These are phyloP conservation scores for Pseudogymnoascus sp. DNA, from an alignment of 2,329 filamentous ascomycete species.

Conservation along the genomic window DNA sequence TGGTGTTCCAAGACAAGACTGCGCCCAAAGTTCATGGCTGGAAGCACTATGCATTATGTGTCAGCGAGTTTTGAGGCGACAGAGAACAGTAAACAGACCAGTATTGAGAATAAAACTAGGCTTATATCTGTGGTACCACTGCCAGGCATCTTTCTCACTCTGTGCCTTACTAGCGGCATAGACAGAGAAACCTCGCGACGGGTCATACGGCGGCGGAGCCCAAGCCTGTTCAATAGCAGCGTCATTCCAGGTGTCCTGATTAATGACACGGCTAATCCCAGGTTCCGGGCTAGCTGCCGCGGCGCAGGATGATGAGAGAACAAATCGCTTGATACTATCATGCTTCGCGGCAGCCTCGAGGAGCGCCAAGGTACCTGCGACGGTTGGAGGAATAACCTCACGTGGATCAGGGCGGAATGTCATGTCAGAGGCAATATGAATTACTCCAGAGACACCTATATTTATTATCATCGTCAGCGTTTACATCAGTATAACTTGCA, in stretches of 20 bases:
- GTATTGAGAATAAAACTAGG: slow-evolving; percentile 18
- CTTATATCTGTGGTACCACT: slow-evolving; percentile 25
- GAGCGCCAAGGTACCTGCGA: not conserved
- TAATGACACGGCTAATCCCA: slow-evolving; percentile 17
- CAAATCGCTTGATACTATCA: slow-evolving; percentile 27
- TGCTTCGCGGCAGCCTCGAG: slow-evolving; percentile 2
- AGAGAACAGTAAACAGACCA: slow-evolving; percentile 18
- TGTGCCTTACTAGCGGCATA: slow-evolving; percentile 32
- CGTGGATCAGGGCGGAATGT: not conserved
- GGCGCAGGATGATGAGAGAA: slow-evolving; percentile 27
- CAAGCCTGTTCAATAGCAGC: slow-evolving; percentile 26
- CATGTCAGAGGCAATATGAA: slow-evolving; percentile 8
- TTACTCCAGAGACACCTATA: not conserved
- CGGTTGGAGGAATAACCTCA: not conserved
- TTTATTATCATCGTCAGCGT: not conserved
- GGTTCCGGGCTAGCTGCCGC: slow-evolving; percentile 12
- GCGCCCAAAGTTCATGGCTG: slow-evolving; percentile 24
- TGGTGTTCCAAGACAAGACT: slow-evolving; percentile 16
- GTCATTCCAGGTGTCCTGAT: slow-evolving; percentile 28
- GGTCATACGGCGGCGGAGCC: slow-evolving; percentile 26
- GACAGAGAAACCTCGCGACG: slow-evolving; percentile 21
- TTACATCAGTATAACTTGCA: not conserved
- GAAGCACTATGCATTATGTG: slow-evolving; percentile 19
- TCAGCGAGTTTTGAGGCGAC: not conserved
- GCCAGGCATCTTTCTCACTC: slow-evolving; percentile 30